Evolutionary conservation across 768 basidiomycete species (phyloP).

Genomic region (Imleria badia): DNA sequence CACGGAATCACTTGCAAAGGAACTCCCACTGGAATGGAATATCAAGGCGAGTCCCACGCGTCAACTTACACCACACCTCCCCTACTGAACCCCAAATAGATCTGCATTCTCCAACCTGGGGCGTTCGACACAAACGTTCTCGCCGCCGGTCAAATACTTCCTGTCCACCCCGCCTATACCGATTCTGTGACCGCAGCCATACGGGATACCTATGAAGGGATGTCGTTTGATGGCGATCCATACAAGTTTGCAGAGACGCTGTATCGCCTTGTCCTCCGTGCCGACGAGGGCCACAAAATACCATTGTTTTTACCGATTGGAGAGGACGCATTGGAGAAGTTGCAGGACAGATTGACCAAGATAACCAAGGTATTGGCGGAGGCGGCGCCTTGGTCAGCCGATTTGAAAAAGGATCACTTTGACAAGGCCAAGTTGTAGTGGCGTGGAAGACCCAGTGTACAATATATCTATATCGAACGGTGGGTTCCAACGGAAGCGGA

Average conservation of each 20-base stretch:
- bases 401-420: slow-evolving; percentile 1
- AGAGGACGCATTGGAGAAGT: slow-evolving; percentile 6
- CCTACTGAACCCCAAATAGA: not conserved
- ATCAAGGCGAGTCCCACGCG: slow-evolving; percentile 11
- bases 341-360: not conserved
- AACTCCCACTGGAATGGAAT: slow-evolving; percentile 17
- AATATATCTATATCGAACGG: too few species aligned
- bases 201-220: not conserved
- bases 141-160: not conserved
- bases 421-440: not conserved
- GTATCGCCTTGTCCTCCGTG: not conserved
- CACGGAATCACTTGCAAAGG: slow-evolving; percentile 7
- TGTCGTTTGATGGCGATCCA: slow-evolving; percentile 9
- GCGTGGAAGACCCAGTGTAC: not conserved
- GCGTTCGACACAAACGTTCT: slow-evolving; percentile 15
- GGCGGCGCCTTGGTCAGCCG: slow-evolving; percentile 3
- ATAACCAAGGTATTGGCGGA: not conserved
- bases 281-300: not conserved
- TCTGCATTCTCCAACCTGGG: slow-evolving; percentile 18
- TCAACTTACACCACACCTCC: too few species aligned
- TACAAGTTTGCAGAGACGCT: slow-evolving; percentile 14
- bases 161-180: slow-evolving; percentile 8
- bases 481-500: too few species aligned
- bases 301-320: slow-evolving; percentile 9
- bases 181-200: not conserved